Evolutionary conservation across 2,329 filamentous ascomycete species (phyloP).

Genomic region (Aspergillus sp.): DNA sequence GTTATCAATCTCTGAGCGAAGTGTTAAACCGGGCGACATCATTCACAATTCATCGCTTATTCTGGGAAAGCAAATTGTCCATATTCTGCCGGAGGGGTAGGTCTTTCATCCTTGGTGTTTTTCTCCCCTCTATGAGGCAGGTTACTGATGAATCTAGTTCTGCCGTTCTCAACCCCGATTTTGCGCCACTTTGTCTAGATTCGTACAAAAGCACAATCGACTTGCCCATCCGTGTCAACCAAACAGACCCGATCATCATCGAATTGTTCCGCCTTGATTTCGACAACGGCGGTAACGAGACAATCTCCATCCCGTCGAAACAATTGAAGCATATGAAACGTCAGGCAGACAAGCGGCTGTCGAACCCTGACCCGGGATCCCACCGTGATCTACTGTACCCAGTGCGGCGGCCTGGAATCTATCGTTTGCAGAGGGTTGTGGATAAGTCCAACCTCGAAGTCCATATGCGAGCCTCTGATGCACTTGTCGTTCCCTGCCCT

Average conservation of each 20-base stretch:
- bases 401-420: conserved; percentile 81
- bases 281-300: conserved; percentile 71
- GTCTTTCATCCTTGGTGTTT: conserved; percentile 14
- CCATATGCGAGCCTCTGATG: conserved; percentile 66
- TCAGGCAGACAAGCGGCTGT: conserved; percentile 55
- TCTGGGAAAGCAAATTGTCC: conserved; percentile 92
- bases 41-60: conserved; percentile 91
- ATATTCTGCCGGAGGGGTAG: conserved; percentile 89
- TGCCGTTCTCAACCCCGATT: conserved; percentile 77
- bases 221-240: conserved; percentile 86
- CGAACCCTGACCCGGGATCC: conserved; percentile 42
- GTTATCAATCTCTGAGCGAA: conserved; percentile 84
- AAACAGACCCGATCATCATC: conserved; percentile 80
- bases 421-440: conserved; percentile 74
- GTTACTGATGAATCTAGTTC: conserved; percentile 49
- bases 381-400: conserved; percentile 65
- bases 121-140: neutral
- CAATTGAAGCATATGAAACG: conserved; percentile 71
- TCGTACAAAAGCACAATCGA: conserved; percentile 53
- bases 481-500: conserved; percentile 80
- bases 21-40: conserved; percentile 80
- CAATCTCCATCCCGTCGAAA: conserved; percentile 64
- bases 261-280: conserved; percentile 84
- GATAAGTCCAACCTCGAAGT: conserved; percentile 94
- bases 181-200: conserved; percentile 73